Base-by-base conservation (phyloP, 371 early-diverging fungal species). In the Apophysomyces trapeziformis region DNA sequence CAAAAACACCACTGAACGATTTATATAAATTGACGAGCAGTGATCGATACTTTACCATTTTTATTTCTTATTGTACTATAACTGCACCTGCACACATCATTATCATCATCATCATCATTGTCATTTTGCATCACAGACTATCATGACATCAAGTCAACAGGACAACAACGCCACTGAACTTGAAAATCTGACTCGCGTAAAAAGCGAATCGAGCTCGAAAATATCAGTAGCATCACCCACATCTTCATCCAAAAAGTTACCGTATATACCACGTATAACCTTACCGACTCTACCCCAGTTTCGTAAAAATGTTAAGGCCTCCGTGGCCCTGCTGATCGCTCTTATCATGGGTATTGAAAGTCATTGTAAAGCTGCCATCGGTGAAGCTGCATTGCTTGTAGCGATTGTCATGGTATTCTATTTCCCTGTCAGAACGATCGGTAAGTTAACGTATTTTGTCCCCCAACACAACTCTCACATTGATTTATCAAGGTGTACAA, bases 231-330 rank as follows among this genome's bases (percentile, higher is more conserved):
- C 54, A 50, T 18, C 54, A 18, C n/a, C 21, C 0, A 9, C 54
- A 50, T 18, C 54, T 4, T 9, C 21, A 4, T n/a, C n/a, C 9
- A 16, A 21, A 21, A 16, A 50, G 11, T 9, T 21, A 21, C 21
- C 18, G 16, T 50, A 26, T 16, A 21, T 9, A 26, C 21, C 54
- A 18, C 16, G 9, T 21, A 50, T 50, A 50, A 5, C 21, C 21
- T 43, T 74, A 35, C 80, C 80, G 12, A 39, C 63, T 7, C 70
- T 71, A 57, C 47, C 60, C 2, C 76, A 78, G 38, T 60, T 71
- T 9, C 63, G 76, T 57, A 81, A 78, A 56, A 70, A 69, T 0
- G 13, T 78, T 16, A 81, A 81, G 45, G 71, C 77, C 0, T 62
- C 75, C 7, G 41, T 78, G 36, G 81, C 75, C 7, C 45, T 81